These are phyloP conservation scores for Monosporascus ibericus DNA, from an alignment of 2,329 filamentous ascomycete genomes.

Conservation along the genomic window DNA sequence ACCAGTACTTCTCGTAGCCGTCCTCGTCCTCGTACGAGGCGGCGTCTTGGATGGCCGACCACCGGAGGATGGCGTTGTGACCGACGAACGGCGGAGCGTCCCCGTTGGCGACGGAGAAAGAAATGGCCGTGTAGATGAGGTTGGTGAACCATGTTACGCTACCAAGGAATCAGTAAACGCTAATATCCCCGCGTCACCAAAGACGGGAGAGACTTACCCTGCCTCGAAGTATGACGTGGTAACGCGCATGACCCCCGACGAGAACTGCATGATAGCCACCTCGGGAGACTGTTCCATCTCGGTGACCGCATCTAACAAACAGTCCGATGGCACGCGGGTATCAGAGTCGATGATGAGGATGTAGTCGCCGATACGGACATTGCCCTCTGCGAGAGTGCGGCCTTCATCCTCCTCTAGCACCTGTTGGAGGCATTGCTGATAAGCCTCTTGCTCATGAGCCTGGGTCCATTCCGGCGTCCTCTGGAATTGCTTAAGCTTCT, in stretches of 20 bases:
- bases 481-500: constrained; percentile 53
- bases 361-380: constrained; percentile 81
- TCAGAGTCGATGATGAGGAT: constrained; percentile 75
- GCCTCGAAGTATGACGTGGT: constrained; percentile 66
- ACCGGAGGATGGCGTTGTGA: constrained; percentile 72
- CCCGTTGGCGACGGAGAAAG: constrained; percentile 70
- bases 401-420: constrained; percentile 58
- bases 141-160: constrained; percentile 68
- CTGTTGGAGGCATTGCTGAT: constrained; percentile 58
- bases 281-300: constrained; percentile 78
- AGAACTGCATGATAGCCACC: constrained; percentile 73
- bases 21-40: constrained; percentile 60
- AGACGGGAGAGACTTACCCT: constrained; percentile 18
- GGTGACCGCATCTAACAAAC: constrained; percentile 70
- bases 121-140: constrained; percentile 70
- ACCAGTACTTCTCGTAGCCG: constrained; percentile 76
- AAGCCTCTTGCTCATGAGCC: constrained; percentile 60
- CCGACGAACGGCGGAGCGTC: constrained; percentile 75
- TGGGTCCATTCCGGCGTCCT: constrained; percentile 60
- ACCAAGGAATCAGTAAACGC: constrained; percentile 18
- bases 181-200: not conserved
- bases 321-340: constrained; percentile 71
- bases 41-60: constrained; percentile 69
- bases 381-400: constrained; percentile 75
- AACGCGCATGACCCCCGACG: constrained; percentile 74